Percentiles rank a stretch among this genome's conserved stretches.
phyloP scores from a whole-genome alignment of 768 basidiomycete genomes.

The Termitomyces sp. region DNA sequence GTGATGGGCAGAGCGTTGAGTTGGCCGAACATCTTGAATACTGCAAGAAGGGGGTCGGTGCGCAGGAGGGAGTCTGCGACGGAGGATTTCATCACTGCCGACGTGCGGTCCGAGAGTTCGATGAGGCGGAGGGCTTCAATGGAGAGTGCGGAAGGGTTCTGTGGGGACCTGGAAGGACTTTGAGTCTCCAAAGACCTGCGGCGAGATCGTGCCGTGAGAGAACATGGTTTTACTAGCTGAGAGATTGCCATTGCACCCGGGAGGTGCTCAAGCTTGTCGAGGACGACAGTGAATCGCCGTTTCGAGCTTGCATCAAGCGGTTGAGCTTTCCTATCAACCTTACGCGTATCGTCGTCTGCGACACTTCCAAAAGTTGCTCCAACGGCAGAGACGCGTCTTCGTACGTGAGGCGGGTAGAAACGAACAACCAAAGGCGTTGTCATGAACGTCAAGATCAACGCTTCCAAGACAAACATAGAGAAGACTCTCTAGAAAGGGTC shows the following conservation, averaged over 20 bases:
- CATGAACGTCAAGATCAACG: constrained; percentile 77
- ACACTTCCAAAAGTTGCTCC: constrained; percentile 46
- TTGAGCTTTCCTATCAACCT: constrained; percentile 5
- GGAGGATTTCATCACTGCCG: constrained; percentile 83
- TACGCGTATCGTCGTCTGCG: constrained; percentile 28
- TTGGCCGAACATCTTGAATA: constrained; percentile 74
- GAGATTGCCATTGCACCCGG: constrained; percentile 88
- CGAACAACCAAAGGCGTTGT: constrained; percentile 71
- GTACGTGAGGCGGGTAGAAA: constrained; percentile 62
- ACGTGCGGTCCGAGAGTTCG: constrained; percentile 81
- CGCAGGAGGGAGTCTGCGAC: constrained; percentile 61
- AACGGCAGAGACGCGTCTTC: constrained; percentile 40
- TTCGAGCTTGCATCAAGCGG: constrained; percentile 2
- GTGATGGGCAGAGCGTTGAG: constrained; percentile 63
- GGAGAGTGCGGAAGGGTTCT: constrained; percentile 27
- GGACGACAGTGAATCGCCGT: constrained; percentile 70
- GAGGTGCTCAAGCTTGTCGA: constrained; percentile 87
- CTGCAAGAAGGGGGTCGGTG: constrained; percentile 66
- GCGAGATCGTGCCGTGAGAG: constrained; percentile 8
- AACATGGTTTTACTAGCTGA: constrained; percentile 61
- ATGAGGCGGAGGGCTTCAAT: constrained; percentile 82
- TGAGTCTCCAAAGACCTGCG: constrained; percentile 9
- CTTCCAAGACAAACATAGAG: constrained; percentile 93
- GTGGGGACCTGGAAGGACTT: background rate
- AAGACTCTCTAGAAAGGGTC: constrained; percentile 57